Percentiles rank a stretch among this genome's conserved stretches.
These are phyloP conservation scores for Babesia gibsoni DNA, from an alignment of 169 alveolate species.

Conservation along the genomic window DNA sequence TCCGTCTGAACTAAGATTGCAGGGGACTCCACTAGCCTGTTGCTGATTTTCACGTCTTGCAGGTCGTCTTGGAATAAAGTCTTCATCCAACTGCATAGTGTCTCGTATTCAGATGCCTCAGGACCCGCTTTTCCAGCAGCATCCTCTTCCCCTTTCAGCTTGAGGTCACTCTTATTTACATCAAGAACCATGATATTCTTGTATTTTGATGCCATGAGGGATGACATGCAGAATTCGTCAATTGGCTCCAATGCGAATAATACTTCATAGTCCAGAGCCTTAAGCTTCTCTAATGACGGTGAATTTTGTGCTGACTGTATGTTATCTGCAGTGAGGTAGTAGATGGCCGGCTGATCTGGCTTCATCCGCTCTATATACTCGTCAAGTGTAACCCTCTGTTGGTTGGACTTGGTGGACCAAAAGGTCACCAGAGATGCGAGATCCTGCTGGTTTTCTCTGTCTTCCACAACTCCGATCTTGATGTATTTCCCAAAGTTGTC, in stretches of 20 bases:
- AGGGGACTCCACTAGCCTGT: conserved; percentile 90
- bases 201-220: conserved; percentile 85
- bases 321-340: conserved; percentile 92
- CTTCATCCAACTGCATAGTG: conserved; percentile 89
- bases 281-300: conserved; percentile 90
- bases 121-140: background rate
- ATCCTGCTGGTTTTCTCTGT: conserved; percentile 91
- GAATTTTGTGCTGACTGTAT: conserved; percentile 86
- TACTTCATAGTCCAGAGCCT: conserved; percentile 91
- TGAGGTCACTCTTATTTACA: conserved; percentile 92
- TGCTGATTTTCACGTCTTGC: conserved; percentile 87
- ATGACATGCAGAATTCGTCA: conserved; percentile 94
- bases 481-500: conserved; percentile 87
- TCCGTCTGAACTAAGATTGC: conserved; percentile 90
- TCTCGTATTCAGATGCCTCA: conserved; percentile 71
- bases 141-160: conserved; percentile 77
- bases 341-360: conserved; percentile 90
- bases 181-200: conserved; percentile 88
- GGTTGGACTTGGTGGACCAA: conserved; percentile 81
- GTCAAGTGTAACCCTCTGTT: conserved; percentile 83
- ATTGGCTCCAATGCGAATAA: conserved; percentile 92
- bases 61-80: conserved; percentile 79
- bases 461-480: conserved; percentile 96
- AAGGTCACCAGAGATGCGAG: conserved; percentile 89
- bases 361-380: conserved; percentile 90